phyloP scores from a whole-genome alignment of 352 stramenopile species.

The Phytophthora fragariaefolia region DNA sequence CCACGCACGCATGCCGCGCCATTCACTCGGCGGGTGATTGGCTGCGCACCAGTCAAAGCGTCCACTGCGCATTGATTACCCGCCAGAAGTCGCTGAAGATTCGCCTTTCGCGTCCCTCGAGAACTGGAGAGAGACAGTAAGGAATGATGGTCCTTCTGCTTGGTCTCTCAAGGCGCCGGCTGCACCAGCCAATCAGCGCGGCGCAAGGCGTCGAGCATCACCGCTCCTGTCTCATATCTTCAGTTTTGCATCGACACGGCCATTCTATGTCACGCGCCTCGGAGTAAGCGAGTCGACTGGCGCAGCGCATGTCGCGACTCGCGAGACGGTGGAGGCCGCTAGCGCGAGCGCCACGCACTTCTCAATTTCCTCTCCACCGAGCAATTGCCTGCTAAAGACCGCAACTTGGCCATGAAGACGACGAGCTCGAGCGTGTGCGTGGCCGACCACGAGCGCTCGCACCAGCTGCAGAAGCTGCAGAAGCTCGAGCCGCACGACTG shows the following conservation, averaged over 20 bases:
- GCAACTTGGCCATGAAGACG: conserved; percentile 3
- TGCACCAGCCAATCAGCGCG: conserved; percentile 21
- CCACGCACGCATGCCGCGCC: background rate
- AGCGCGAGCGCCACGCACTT: conserved; percentile 14
- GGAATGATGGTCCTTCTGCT: conserved; percentile 13
- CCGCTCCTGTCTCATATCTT: conserved; percentile 35
- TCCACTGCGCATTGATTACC: conserved; percentile 29
- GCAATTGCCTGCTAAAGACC: background rate
- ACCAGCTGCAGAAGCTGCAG: conserved; percentile 33
- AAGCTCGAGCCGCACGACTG: conserved; percentile 45
- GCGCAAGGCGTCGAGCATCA: background rate
- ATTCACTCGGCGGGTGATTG: background rate
- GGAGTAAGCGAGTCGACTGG: background rate
- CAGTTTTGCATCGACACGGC: conserved; percentile 20
- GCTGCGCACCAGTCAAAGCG: conserved; percentile 13
- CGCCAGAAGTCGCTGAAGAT: conserved; percentile 3
- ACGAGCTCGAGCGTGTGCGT: conserved; percentile 7
- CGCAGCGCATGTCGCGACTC: background rate
- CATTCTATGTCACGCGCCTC: conserved; percentile 2
- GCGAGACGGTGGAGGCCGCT: background rate
- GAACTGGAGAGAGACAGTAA: conserved; percentile 11
- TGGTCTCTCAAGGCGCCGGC: background rate
- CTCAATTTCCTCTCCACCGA: conserved; percentile 21
- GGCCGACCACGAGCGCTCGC: conserved; percentile 22
- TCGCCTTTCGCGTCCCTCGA: conserved; percentile 3